Evolutionary conservation across 345 rosid species (phyloP).

Genomic region (Corymbia maculata): DNA sequence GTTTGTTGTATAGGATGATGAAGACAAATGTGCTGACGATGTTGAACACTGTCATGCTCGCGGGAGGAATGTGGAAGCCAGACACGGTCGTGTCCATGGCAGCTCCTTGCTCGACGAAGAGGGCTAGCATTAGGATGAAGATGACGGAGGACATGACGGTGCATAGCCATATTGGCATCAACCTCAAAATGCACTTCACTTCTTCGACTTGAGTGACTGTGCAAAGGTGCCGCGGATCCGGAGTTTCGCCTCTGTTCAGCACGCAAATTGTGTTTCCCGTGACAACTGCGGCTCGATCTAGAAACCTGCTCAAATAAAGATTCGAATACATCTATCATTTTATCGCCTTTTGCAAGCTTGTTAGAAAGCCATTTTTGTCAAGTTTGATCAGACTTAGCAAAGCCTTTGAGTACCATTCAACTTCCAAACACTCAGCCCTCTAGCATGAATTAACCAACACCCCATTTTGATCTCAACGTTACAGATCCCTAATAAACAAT

Average conservation of each 20-base stretch:
- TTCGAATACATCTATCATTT: background rate
- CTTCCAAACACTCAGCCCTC: background rate
- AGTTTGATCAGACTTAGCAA: background rate
- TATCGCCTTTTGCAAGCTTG: background rate
- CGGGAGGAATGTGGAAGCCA: slow-evolving; percentile 22
- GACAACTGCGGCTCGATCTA: slow-evolving; percentile 25
- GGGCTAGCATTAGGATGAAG: slow-evolving; percentile 18
- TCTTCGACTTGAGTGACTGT: slow-evolving; percentile 32
- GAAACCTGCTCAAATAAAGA: slow-evolving; percentile 11
- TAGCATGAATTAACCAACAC: background rate
- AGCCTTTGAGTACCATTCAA: background rate
- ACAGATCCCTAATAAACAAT: background rate
- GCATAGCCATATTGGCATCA: slow-evolving; percentile 29
- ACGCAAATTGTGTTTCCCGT: background rate
- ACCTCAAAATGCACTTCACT: slow-evolving; percentile 25
- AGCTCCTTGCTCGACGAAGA: slow-evolving; percentile 33
- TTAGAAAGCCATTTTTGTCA: background rate
- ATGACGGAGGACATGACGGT: slow-evolving; percentile 15
- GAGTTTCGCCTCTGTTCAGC: background rate
- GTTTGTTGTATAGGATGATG: slow-evolving; percentile 14
- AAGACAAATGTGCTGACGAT: slow-evolving; percentile 14
- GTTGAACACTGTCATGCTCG: slow-evolving; percentile 28
- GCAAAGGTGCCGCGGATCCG: slow-evolving; percentile 22
- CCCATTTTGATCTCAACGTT: background rate
- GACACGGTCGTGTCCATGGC: slow-evolving; percentile 20